Evolutionary conservation across 768 basidiomycete species (phyloP), one percentile per base, ranked within the genome.

Genomic region (Serendipita sp.): DNA sequence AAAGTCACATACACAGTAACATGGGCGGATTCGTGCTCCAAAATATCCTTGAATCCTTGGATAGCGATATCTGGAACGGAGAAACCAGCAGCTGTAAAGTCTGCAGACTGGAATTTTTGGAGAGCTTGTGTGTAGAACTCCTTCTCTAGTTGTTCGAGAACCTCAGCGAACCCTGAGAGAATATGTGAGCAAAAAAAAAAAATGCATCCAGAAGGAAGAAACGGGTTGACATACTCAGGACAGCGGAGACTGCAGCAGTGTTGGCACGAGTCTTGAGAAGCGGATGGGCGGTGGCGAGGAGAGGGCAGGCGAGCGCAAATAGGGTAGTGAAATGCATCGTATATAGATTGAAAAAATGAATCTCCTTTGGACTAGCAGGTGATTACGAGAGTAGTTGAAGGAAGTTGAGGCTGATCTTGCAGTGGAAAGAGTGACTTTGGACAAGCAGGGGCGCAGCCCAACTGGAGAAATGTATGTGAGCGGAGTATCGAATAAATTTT

Each of bases 131-230:
- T 65, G 72, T 91, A 91, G 70, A 90, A 90, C 31, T 75, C 68
- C 11, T 78, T 78, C 72, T 90, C 88, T 15, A 90, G 75, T 67
- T 84, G 81, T 71, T 91, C 88, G 48, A 91, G 76, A 58, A 87
- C 83, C 71, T 83, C 76, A 50, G 87, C 86, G 67, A 90, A 90
- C 70, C 83, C 88, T 90, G 58, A 13, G 23, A 11, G 34, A 34
- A 44, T n/a, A 36, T 50, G 16, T 50, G 5, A 50, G 48, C 48
- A 6, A 50, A 8, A 6, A 6, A 50, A 8, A 6, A 13, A 45
- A 18, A 45, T 45, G 44, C 11, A 45, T 23, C 23, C 23, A 23
- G 23, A 23, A 23, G 23, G 23, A 45, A 45, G 11, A 53, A 15
- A 15, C 10, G 23, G 16, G 13, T 63, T 18, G 43, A 68, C 68